Base-by-base conservation (phyloP, 2,329 filamentous ascomycete genomes). In the Cytospora piceae region DNA sequence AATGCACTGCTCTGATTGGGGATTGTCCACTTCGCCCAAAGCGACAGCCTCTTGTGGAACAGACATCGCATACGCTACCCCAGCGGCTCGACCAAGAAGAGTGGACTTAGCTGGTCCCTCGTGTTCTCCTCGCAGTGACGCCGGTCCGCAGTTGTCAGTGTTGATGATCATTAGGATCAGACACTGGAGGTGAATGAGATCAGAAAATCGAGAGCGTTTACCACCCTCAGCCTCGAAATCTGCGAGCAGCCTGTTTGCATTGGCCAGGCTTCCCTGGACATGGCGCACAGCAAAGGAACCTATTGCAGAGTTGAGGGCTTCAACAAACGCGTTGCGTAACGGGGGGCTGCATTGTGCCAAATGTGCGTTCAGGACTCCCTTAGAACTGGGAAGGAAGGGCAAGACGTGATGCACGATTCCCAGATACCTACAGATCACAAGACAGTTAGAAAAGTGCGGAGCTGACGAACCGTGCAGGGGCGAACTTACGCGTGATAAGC, bases 141-240 rank as follows among this genome's bases (percentile, higher is more conserved):
- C 61, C 68, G 76, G 71, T 62, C 85, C 79, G 70, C 82, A 77
- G 71, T 87, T 82, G 71, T 90, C 88, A 2, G 87, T 85, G 68
- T 90, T 87, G 32, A 92, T 83, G 15, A 85, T 83, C 73, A 91
- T 82, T 56, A 93, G 79, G 42, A 92, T 77, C 49, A 92, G 77
- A 0, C 86, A 87, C 72, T 92, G 90, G 8, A 91, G 80, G 72
- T 90, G 87, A 0, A 91, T 80, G 27, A 87, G 79, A 63, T 85
- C 80, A 29, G 77, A 76, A 5, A 78, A 74, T 4, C 75, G 69
- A 8, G 78, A 77, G 39, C 77, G 77, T 24, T 77, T 74, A 3
- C 73, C 73, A 7, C 75, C 74, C 58, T 77, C 75, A 0, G 76
- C 77, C 71, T 87, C 84, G 81, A 82, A 87, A 52, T 84, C 81